phyloP scores from a whole-genome alignment of 495 filamentous ascomycete genomes.

The Aspergillus ellipticus region DNA sequence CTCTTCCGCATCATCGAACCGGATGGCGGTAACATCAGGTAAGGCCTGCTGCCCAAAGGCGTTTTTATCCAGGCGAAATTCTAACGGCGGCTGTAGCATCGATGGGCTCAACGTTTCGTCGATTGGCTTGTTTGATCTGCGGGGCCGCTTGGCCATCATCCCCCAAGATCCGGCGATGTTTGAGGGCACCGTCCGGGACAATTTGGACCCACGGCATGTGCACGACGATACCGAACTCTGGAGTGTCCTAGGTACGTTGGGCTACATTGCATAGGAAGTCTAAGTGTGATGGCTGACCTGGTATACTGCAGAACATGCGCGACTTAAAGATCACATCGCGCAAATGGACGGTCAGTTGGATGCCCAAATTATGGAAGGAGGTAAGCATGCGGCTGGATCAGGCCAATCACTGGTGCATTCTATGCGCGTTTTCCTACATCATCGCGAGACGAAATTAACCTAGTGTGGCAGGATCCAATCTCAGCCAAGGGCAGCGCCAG shows the following conservation, averaged over 20 bases:
- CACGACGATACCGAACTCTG: slow-evolving; percentile 98
- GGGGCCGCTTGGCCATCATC: slow-evolving; percentile 92
- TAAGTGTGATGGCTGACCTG: slow-evolving; percentile 15
- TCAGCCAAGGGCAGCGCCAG: slow-evolving; percentile 71
- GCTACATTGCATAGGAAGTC: slow-evolving; percentile 10
- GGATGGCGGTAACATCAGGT: slow-evolving; percentile 67
- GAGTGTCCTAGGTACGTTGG: slow-evolving; percentile 81
- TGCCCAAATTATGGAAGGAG: slow-evolving; percentile 89
- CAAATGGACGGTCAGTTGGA: slow-evolving; percentile 88
- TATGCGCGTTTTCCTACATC: background rate
- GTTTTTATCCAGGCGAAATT: background rate
- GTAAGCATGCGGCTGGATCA: slow-evolving; percentile 45
- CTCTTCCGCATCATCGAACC: slow-evolving; percentile 97
- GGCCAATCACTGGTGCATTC: slow-evolving; percentile 5
- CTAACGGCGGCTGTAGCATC: slow-evolving; percentile 49
- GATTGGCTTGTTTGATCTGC: slow-evolving; percentile 85
- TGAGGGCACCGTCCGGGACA: slow-evolving; percentile 92
- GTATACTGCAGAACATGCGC: slow-evolving; percentile 70
- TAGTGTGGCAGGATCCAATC: slow-evolving; percentile 50
- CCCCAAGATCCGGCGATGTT: slow-evolving; percentile 98
- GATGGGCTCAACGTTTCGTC: slow-evolving; percentile 84
- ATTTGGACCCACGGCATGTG: slow-evolving; percentile 90
- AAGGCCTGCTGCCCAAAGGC: slow-evolving; percentile 17
- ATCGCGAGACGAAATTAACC: slow-evolving; percentile 10
- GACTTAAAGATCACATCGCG: slow-evolving; percentile 85